A percentile compares a stretch with the other conserved stretches of the same genome.
phyloP scores from a whole-genome alignment of 257 asterid species.

The Cordia subcordata region DNA sequence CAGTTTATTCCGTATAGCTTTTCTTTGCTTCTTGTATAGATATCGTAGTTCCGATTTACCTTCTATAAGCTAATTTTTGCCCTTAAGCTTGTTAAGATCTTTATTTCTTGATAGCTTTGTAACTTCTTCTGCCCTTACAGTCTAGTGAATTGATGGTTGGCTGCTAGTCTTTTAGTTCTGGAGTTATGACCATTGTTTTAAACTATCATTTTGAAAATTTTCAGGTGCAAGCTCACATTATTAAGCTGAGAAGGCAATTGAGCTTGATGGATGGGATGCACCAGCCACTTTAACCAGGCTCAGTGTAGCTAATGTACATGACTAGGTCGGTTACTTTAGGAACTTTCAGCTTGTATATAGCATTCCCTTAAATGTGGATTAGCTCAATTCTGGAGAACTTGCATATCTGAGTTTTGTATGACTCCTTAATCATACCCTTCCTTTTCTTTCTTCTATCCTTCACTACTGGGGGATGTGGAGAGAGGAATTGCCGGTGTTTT shows the following conservation, averaged over 20 bases:
- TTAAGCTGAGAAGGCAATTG: constrained; percentile 66
- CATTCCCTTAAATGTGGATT: constrained; percentile 21
- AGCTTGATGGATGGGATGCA: constrained; percentile 54
- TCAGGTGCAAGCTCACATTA: constrained; percentile 78
- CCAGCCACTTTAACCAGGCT: constrained; percentile 49
- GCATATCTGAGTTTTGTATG: constrained; percentile 2
- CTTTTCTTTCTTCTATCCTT: neutral
- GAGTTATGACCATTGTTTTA: neutral
- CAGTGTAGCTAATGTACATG: constrained; percentile 29
- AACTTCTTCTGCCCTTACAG: neutral
- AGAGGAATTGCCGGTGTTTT: too few relatives aligned
- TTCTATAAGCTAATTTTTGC: neutral
- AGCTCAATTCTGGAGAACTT: constrained; percentile 21
- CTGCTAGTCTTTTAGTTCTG: neutral
- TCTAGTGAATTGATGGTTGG: neutral
- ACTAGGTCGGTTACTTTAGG: constrained; percentile 9
- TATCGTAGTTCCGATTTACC: neutral
- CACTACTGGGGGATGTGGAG: neutral
- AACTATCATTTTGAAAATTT: constrained; percentile 9
- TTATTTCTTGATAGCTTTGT: neutral
- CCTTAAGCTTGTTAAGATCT: neutral
- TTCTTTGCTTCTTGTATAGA: too few relatives aligned
- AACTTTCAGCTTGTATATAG: constrained; percentile 1
- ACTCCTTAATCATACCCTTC: neutral
- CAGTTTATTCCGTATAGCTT: too few relatives aligned